phyloP scores from a whole-genome alignment of 2,329 filamentous ascomycete species.

The Teratosphaeria nubilosa region DNA sequence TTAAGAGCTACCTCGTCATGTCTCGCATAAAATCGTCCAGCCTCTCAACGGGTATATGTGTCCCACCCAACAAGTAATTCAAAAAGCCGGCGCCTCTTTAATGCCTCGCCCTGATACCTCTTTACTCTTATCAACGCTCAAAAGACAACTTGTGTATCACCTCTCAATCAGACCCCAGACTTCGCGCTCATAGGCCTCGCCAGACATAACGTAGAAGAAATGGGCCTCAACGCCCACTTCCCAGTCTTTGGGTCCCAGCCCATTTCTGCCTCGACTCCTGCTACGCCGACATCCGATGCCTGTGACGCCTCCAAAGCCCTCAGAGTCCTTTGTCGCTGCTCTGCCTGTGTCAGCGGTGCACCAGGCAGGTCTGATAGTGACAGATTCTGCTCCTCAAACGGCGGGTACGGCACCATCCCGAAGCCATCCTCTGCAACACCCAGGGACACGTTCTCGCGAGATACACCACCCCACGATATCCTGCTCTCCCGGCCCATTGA shows the following conservation, averaged over 20 bases:
- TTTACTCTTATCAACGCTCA: neutral
- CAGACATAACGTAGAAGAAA: slow-evolving; percentile 3
- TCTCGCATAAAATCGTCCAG: neutral
- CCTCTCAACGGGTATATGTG: neutral
- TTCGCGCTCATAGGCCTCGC: neutral
- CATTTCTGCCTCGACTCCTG: slow-evolving; percentile 17
- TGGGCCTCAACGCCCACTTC: slow-evolving; percentile 18
- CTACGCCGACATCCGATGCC: slow-evolving; percentile 6
- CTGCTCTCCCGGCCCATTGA: slow-evolving; percentile 6
- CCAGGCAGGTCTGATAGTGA: neutral
- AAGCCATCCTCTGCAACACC: slow-evolving; percentile 18
- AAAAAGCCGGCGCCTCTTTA: neutral
- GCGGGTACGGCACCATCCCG: slow-evolving; percentile 18
- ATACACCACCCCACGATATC: slow-evolving; percentile 21
- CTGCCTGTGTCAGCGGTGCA: neutral
- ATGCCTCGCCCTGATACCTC: neutral
- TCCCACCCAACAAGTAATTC: neutral
- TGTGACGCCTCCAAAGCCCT: neutral
- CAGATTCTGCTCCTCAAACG: slow-evolving; percentile 2
- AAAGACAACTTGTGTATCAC: neutral
- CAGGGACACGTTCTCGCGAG: slow-evolving; percentile 11
- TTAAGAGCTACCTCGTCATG: too few relatives aligned
- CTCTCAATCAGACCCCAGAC: neutral
- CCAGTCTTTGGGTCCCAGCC: slow-evolving; percentile 21
- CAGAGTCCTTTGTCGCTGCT: neutral